Evolutionary conservation across 768 basidiomycete species (phyloP).

Genomic region (Naganishia vaughanmartiniae): DNA sequence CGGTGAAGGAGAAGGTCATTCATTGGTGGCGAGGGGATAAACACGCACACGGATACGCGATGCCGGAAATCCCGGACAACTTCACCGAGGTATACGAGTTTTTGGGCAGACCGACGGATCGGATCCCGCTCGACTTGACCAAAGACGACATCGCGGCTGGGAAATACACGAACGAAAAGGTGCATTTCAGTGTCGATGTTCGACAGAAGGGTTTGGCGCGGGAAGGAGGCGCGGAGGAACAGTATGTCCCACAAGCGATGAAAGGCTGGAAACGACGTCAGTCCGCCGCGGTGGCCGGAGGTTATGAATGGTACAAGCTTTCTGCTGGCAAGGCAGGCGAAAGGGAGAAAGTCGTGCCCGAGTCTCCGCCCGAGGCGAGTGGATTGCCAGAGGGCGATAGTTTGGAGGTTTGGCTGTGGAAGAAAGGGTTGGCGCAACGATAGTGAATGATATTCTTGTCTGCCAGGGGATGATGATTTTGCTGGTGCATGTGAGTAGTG

Average conservation of each 20-base stretch:
- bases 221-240: background rate
- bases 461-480: too few species aligned
- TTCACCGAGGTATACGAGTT: background rate
- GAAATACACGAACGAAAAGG: constrained; percentile 57
- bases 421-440: background rate
- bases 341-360: constrained; percentile 5
- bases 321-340: background rate
- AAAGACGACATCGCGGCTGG: constrained; percentile 54
- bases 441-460: too few species aligned
- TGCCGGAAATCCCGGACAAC: constrained; percentile 8
- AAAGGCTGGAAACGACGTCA: constrained; percentile 15
- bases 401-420: constrained; percentile 15
- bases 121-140: constrained; percentile 59
- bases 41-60: constrained; percentile 12
- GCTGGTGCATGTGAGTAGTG: too few species aligned
- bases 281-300: background rate
- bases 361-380: background rate
- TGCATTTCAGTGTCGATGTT: constrained; percentile 8
- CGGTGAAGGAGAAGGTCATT: background rate
- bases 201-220: background rate
- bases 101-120: constrained; percentile 54
- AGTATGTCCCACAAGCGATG: constrained; percentile 11
- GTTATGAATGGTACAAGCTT: background rate
- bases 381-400: constrained; percentile 12
- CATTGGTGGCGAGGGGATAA: background rate